A percentile compares a stretch with the other conserved stretches of the same genome.
These are phyloP conservation scores for Fusarium subglutinans DNA, from an alignment of 2,329 filamentous ascomycete species.

Conservation along the genomic window DNA sequence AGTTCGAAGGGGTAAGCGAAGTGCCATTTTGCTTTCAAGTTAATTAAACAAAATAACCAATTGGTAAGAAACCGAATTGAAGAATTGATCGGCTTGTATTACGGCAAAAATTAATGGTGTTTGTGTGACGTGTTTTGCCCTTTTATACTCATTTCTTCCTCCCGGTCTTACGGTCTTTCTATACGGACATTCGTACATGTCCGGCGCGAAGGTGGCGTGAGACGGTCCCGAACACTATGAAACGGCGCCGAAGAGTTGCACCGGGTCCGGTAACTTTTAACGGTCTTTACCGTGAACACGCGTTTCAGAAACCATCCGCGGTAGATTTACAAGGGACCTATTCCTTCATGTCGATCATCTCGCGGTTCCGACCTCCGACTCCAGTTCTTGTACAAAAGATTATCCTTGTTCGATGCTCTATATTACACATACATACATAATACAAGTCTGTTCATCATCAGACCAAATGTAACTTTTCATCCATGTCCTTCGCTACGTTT, in stretches of 20 bases:
- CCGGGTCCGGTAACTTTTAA: neutral
- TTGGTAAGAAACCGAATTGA: accelerated
- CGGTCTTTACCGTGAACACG: neutral
- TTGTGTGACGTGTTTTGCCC: too few relatives aligned
- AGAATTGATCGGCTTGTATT: neutral
- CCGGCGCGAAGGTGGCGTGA: constrained; percentile 2
- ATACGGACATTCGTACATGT: constrained; percentile 15
- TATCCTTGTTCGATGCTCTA: neutral
- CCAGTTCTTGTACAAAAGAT: neutral
- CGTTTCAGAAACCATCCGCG: neutral
- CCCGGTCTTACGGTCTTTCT: constrained; percentile 9
- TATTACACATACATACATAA: neutral
- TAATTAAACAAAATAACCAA: accelerated
- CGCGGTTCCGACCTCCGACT: neutral
- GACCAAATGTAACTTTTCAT: constrained; percentile 5
- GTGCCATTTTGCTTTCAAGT: constrained; percentile 13
- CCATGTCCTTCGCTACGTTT: constrained; percentile 14
- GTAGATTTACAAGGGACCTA: neutral
- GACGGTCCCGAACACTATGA: neutral
- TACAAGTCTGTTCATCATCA: neutral
- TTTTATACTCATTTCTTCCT: neutral
- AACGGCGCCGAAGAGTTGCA: neutral
- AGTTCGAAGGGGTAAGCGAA: constrained; percentile 13
- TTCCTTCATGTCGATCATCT: neutral
- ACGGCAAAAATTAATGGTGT: neutral